Evolutionary conservation across 805 yeast species (phyloP).

Genomic region (Priceomyces castillae): DNA sequence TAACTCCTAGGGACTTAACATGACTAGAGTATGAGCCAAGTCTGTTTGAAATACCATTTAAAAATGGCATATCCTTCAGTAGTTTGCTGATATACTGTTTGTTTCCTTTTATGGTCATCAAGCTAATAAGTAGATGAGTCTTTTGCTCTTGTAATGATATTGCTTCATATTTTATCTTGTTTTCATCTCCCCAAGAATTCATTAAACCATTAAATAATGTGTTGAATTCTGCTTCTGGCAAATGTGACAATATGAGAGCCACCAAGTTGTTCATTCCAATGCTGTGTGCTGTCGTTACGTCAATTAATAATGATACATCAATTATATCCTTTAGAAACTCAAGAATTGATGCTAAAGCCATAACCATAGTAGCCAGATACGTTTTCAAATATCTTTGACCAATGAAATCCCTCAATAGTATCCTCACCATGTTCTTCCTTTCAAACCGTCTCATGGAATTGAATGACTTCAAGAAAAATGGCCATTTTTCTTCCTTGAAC

Average conservation of each 20-base stretch:
- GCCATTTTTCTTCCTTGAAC: conserved; percentile 21
- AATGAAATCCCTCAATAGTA: conserved; percentile 11
- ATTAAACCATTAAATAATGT: conserved; percentile 9
- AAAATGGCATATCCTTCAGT: conserved; percentile 37
- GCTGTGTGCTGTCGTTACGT: conserved; percentile 14
- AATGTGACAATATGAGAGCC: conserved; percentile 11
- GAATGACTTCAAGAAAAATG: conserved; percentile 12
- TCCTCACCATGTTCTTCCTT: conserved; percentile 17
- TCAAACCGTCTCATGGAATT: conserved; percentile 26
- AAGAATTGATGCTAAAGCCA: conserved; percentile 18
- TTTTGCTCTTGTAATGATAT: conserved; percentile 43
- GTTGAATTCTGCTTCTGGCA: conserved; percentile 3
- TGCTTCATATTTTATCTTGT: conserved; percentile 38
- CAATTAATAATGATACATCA: conserved; percentile 21
- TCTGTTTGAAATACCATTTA: conserved; percentile 51
- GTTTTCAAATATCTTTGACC: not conserved
- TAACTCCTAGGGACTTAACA: conserved; percentile 54
- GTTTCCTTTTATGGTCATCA: conserved; percentile 23
- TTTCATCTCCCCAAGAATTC: conserved; percentile 24
- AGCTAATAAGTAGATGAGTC: conserved; percentile 46
- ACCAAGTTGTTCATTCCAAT: conserved; percentile 15
- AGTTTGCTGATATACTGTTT: conserved; percentile 21
- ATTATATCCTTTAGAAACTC: conserved; percentile 13
- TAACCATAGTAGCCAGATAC: conserved; percentile 3
- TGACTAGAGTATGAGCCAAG: conserved; percentile 47